Evolutionary conservation across 768 basidiomycete species (phyloP), one percentile per base, ranked within the genome.

Genomic region (Phanerodontia chrysosporium): DNA sequence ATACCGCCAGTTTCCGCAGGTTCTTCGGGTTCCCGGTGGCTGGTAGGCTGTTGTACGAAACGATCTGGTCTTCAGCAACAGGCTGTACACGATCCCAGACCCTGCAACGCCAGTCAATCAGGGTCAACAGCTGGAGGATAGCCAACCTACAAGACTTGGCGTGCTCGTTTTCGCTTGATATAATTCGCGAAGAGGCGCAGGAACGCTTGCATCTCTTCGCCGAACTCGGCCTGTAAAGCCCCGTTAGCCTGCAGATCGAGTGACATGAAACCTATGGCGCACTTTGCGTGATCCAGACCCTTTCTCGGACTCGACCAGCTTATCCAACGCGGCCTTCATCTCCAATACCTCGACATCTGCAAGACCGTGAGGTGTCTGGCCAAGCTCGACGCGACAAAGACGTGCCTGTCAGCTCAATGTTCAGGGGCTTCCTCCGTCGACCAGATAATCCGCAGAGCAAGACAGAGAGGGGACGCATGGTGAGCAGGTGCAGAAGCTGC

Each of bases 121-220:
- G n/a, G 16, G 25, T 18, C 53, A 45, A 30, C 1, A 32, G 32
- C 28, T 30, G 46, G 42, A 25, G n/a, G n/a, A 86, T 60, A 3
- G n/a, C n/a, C 10, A 12, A 36, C 68, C 42, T 66, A 96, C 94
- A 97, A 85, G 73, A 91, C 88, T 25, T 80, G n/a, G 69, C 83
- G 85, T 76, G 89, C 87, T 36, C 93, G 92, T 28, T 88, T 87
- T 73, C 96, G 92, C 21, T 84, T 75, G 64, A 97, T 86, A 76
- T 94, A 97, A 65, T 94, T 90, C 70, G 91, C 95, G 81, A 96
- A 95, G 66, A 98, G 89, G 69, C 87, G 85, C 82, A 94, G 94
- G 81, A 97, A 98, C 58, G 87, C 86, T 72, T 92, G 88, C 94
- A 98, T 96, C 77, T 98, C 94, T 32, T 85, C 86, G 74, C 89